Evolutionary conservation across 108 stramenopile genomes (phyloP).

Genomic region (Skeletonema tropicum): DNA sequence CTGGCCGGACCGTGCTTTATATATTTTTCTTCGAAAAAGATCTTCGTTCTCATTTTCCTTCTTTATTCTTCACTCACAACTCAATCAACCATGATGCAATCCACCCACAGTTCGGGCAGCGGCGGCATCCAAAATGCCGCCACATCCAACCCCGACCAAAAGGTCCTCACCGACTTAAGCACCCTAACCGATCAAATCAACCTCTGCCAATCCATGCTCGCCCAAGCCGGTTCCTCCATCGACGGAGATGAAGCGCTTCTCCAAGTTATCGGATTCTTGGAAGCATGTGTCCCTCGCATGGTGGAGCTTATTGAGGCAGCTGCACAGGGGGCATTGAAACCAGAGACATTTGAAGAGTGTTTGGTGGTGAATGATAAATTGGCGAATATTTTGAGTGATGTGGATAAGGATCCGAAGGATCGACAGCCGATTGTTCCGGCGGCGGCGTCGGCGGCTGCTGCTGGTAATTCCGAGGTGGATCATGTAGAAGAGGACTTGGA

Average conservation of each 20-base stretch:
- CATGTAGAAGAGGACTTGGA: constrained; percentile 16
- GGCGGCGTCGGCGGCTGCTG: constrained; percentile 15
- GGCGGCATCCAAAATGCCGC: constrained; percentile 12
- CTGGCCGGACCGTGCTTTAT: no score
- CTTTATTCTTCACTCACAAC: no score
- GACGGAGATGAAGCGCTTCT: constrained; percentile 63
- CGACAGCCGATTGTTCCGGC: constrained; percentile 16
- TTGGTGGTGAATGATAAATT: constrained; percentile 78
- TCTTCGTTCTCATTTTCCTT: no score
- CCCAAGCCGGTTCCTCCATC: constrained; percentile 31
- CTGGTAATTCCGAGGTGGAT: neutral
- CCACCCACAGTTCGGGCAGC: constrained; percentile 1
- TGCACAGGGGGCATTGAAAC: constrained; percentile 60
- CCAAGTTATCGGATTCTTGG: constrained; percentile 78
- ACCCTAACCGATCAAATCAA: constrained; percentile 77
- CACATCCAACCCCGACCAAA: constrained; percentile 50
- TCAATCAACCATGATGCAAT: constrained; percentile 46
- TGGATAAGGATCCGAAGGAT: constrained; percentile 39
- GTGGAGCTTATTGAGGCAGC: constrained; percentile 81
- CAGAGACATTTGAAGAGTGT: constrained; percentile 72
- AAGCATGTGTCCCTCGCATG: constrained; percentile 87
- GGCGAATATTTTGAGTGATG: constrained; percentile 57
- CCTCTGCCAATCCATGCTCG: constrained; percentile 64
- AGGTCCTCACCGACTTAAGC: constrained; percentile 66
- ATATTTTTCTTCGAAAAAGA: no score